A percentile compares a stretch with the other conserved stretches of the same genome.
These are phyloP conservation scores for Didymellaceae sp. DNA, from an alignment of 2,329 filamentous ascomycete genomes.

Conservation along the genomic window DNA sequence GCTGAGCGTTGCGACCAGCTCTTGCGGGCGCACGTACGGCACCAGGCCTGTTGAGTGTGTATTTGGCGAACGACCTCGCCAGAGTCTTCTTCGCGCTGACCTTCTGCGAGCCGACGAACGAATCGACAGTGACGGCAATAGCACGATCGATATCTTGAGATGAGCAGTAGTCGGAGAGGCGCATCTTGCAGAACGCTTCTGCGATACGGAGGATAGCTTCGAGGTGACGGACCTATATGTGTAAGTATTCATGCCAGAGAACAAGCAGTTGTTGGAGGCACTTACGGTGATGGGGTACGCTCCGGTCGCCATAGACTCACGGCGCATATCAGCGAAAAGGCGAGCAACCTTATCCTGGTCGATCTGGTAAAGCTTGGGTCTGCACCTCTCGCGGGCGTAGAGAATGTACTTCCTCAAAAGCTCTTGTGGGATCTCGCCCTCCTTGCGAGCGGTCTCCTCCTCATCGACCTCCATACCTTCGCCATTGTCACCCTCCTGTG, in stretches of 20 bases:
- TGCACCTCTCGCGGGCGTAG: conserved; percentile 87
- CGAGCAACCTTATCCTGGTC: conserved; percentile 96
- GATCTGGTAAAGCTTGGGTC: conserved; percentile 94
- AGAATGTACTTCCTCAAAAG: conserved; percentile 95
- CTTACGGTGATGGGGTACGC: conserved; percentile 97
- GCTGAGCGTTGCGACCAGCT: conserved; percentile 36
- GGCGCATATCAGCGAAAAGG: conserved; percentile 93
- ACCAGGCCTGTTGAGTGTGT: conserved; percentile 61
- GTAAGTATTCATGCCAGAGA: conserved; percentile 18
- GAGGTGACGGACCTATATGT: conserved; percentile 84
- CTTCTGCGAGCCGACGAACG: conserved; percentile 95
- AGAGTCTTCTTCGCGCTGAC: conserved; percentile 97
- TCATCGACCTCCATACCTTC: conserved; percentile 58
- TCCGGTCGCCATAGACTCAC: conserved; percentile 89
- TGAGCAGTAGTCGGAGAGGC: conserved; percentile 93
- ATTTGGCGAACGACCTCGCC: conserved; percentile 94
- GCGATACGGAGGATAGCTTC: conserved; percentile 97
- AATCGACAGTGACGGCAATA: conserved; percentile 95
- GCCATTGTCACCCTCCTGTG: conserved; percentile 49
- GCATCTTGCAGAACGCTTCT: conserved; percentile 96
- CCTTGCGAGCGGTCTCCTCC: conserved; percentile 60
- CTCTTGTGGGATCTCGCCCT: conserved; percentile 85
- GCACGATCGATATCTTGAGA: conserved; percentile 92
- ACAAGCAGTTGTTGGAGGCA: conserved; percentile 1
- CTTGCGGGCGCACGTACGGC: conserved; percentile 43